Percentiles rank a stretch among this genome's conserved stretches.
Conservation (phyloP, 2,329 filamentous ascomycete genomes). For the Pseudogymnoascus sp. region DNA sequence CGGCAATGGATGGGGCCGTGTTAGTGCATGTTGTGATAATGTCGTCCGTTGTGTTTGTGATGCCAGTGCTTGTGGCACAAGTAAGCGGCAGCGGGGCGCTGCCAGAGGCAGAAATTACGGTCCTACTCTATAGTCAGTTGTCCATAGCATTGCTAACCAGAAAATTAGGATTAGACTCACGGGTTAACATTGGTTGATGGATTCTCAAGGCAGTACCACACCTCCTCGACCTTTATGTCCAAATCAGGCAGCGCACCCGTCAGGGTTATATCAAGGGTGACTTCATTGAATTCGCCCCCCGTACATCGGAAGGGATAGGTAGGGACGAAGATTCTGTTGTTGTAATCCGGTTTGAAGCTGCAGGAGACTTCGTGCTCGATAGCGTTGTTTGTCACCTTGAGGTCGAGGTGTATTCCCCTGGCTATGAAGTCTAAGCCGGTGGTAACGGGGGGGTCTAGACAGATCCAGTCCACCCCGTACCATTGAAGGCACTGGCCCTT, state of each 20-base stretch:
- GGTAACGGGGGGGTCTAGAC: neutral
- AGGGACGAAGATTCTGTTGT: neutral
- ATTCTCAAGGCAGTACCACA: neutral
- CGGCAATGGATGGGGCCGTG: neutral
- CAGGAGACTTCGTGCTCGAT: neutral
- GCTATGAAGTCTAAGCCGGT: neutral
- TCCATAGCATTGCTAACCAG: neutral
- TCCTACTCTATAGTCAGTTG: neutral
- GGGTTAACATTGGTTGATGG: neutral
- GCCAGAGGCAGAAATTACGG: neutral
- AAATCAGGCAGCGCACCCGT: neutral
- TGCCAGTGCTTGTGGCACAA: neutral
- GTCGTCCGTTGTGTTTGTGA: neutral
- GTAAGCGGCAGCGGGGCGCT: neutral
- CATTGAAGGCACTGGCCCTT: neutral
- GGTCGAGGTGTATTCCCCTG: neutral
- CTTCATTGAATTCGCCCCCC: neutral
- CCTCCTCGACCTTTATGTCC: neutral
- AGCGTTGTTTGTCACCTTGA: conserved; percentile 3
- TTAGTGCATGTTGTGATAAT: neutral
- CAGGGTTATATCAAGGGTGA: neutral
- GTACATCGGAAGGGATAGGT: neutral
- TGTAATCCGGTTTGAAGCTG: neutral
- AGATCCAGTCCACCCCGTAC: neutral
- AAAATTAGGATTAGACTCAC: neutral